Evolutionary conservation across 306 rosid species (phyloP), one percentile per base, ranked within the genome.

Genomic region (Ormosia emarginata): DNA sequence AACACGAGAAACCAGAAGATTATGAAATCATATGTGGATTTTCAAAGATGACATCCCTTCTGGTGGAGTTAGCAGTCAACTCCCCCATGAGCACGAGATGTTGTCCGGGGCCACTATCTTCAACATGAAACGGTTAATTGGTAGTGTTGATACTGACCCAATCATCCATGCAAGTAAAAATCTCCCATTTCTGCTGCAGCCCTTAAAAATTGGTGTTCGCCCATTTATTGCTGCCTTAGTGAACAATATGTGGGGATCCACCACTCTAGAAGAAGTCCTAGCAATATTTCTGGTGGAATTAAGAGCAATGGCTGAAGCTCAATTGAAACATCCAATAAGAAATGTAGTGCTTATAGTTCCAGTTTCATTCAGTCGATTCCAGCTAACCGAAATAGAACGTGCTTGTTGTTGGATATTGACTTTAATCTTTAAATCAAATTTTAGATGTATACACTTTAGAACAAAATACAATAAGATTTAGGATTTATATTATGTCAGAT

Each of bases 171-270:
- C 93, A 39, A 72, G 93, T 84, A 90, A 89, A 84, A 90, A 71
- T 85, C 97, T 95, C 47, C 99, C 98, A 3, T 95, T 95, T 87
- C 71, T 95, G 33, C 97, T 95, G 53, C 99, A 95, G 84, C 88
- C 98, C 1, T 81, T 91, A 83, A 94, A 85, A 50, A 86, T 95
- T 61, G 99, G 99, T 3, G 97, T 87, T 67, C 97, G 94, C 3
- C 99, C 98, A 0, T 87, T 90, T 13, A 80, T 93, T 30, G 97
- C 97, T 4, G 93, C 98, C 56, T 74, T 95, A 71, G 99, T 91
- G 70, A 90, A 87, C 79, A 88, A 88, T 59, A 79, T 83, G 11
- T 95, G 99, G 98, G 89, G 98, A 85, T 90, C 95, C 41, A 89
- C 97, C 57, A 89, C 91, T 40, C 94, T 94, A 0, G 98, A 95